Evolutionary conservation across 2,329 filamentous ascomycete species (phyloP).

Genomic region (Orbilia ellipsospora): DNA sequence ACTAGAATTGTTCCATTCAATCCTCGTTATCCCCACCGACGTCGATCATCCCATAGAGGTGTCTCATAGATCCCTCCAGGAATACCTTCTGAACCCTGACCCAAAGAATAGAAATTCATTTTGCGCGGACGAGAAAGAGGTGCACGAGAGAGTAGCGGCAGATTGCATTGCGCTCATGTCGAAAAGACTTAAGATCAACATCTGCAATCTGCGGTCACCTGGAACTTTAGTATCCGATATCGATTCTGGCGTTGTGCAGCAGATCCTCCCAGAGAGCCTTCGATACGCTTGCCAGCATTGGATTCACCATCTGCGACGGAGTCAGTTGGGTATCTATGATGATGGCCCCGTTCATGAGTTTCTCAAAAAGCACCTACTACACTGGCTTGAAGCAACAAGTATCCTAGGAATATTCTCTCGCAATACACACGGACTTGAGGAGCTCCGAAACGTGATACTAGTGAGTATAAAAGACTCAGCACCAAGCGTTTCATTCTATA

Average conservation of each 20-base stretch:
- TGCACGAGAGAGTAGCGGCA: slow-evolving; percentile 60
- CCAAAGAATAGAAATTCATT: slow-evolving; percentile 57
- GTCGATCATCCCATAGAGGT: neutral
- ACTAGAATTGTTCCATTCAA: slow-evolving; percentile 19
- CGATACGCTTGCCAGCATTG: slow-evolving; percentile 56
- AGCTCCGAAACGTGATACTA: neutral
- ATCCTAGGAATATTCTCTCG: slow-evolving; percentile 8
- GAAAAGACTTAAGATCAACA: slow-evolving; percentile 61
- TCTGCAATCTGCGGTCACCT: slow-evolving; percentile 61
- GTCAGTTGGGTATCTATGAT: neutral
- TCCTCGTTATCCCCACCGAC: slow-evolving; percentile 7
- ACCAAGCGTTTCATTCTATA: neutral
- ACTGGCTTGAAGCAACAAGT: slow-evolving; percentile 33
- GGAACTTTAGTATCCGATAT: slow-evolving; percentile 59
- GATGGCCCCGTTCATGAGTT: slow-evolving; percentile 8
- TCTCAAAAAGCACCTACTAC: slow-evolving; percentile 22
- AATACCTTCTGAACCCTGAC: slow-evolving; percentile 61
- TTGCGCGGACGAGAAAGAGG: slow-evolving; percentile 61
- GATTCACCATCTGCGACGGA: slow-evolving; percentile 15
- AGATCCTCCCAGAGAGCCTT: slow-evolving; percentile 59
- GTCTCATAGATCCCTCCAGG: slow-evolving; percentile 27
- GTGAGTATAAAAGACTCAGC: slow-evolving; percentile 4
- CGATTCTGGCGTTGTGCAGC: slow-evolving; percentile 56
- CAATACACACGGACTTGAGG: neutral
- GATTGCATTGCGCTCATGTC: slow-evolving; percentile 63